Evolutionary conservation across 371 early-diverging fungal genomes (phyloP).

Genomic region (Capniomyces stellatus): DNA sequence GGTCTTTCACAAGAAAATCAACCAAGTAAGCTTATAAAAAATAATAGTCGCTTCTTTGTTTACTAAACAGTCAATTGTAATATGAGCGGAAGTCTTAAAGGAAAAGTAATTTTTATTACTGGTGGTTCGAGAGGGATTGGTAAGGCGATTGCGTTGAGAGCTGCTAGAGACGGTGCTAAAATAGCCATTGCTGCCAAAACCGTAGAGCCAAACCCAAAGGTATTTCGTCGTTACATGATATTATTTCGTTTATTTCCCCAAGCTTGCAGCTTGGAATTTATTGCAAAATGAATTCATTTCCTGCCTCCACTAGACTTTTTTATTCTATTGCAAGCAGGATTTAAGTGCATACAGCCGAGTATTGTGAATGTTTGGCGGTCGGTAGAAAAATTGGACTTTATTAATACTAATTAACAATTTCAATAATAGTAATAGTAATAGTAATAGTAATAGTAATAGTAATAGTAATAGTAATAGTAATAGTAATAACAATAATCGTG

Average conservation of each 20-base stretch:
- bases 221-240: not conserved
- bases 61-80: too few species aligned
- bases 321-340: too few species aligned
- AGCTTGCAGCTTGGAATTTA: not conserved
- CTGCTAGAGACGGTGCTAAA: conserved; percentile 47
- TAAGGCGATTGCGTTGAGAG: conserved; percentile 47
- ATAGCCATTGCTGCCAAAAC: conserved; percentile 69
- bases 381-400: too few species aligned
- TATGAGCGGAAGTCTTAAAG: conserved; percentile 14
- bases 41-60: too few species aligned
- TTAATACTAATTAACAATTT: not conserved
- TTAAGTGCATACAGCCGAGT: too few species aligned
- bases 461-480: not conserved
- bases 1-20: too few species aligned
- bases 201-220: conserved; percentile 45
- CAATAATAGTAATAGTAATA: not conserved
- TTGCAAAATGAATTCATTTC: not conserved
- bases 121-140: conserved; percentile 62
- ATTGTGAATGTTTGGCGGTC: too few species aligned
- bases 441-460: not conserved
- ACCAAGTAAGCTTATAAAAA: too few species aligned
- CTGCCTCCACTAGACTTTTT: not conserved
- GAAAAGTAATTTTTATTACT: conserved; percentile 50
- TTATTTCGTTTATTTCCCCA: too few species aligned
- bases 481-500: not conserved